These are phyloP conservation scores for Tilletia horrida DNA, from an alignment of 1,284 basidiomycete genomes.

Conservation along the genomic window DNA sequence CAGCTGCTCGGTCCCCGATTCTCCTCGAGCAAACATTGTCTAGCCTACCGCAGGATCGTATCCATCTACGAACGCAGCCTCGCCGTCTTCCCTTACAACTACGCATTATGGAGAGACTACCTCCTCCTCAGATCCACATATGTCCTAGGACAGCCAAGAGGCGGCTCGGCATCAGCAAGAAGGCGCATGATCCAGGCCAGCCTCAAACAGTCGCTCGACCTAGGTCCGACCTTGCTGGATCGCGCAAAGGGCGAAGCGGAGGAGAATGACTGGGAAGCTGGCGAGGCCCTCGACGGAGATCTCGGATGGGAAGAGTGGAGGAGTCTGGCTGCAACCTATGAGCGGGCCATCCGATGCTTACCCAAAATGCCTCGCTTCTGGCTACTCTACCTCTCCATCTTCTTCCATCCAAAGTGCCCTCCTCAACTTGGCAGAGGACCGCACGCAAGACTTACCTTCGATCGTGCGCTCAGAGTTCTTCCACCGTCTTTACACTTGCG, in stretches of 20 bases:
- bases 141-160: slow-evolving; percentile 70
- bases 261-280: slow-evolving; percentile 66
- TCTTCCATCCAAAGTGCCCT: slow-evolving; percentile 86
- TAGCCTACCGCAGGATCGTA: slow-evolving; percentile 75
- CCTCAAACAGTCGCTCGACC: slow-evolving; percentile 62
- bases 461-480: slow-evolving; percentile 87
- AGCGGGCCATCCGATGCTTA: slow-evolving; percentile 89
- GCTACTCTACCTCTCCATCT: slow-evolving; percentile 85
- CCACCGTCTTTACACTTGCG: slow-evolving; percentile 90
- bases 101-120: slow-evolving; percentile 94
- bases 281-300: slow-evolving; percentile 76
- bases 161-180: slow-evolving; percentile 52
- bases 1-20: slow-evolving; percentile 60
- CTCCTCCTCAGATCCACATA: slow-evolving; percentile 77
- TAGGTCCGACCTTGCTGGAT: slow-evolving; percentile 48
- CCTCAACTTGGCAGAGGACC: slow-evolving; percentile 71
- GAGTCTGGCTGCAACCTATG: slow-evolving; percentile 78
- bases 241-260: slow-evolving; percentile 63
- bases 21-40: slow-evolving; percentile 68
- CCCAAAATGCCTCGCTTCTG: slow-evolving; percentile 90
- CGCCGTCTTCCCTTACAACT: slow-evolving; percentile 79
- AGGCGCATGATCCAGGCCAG: slow-evolving; percentile 56
- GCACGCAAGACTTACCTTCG: slow-evolving; percentile 88
- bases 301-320: slow-evolving; percentile 95
- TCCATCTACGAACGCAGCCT: slow-evolving; percentile 91